Conservation (phyloP, 2,329 filamentous ascomycete species). For the Colletotrichum incanum region DNA sequence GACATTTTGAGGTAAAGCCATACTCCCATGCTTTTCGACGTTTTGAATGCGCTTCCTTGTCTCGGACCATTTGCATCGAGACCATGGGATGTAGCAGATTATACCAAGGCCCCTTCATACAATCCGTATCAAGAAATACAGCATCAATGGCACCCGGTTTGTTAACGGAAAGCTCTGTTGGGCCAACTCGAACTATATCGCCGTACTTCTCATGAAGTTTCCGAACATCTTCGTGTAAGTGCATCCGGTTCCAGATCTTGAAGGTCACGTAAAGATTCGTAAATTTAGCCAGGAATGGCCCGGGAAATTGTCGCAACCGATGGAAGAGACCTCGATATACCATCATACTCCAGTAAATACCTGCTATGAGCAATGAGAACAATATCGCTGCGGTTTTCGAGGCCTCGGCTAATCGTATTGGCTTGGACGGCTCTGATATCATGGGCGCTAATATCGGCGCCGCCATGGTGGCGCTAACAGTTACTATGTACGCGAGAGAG, state of each 20-base stretch:
- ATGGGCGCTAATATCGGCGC: background rate
- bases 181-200: constrained; percentile 51
- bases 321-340: constrained; percentile 47
- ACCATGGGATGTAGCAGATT: constrained; percentile 49
- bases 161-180: constrained; percentile 52
- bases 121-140: constrained; percentile 49
- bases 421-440: background rate
- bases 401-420: background rate
- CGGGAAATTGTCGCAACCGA: constrained; percentile 47
- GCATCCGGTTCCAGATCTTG: constrained; percentile 44
- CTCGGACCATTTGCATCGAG: constrained; percentile 51
- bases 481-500: background rate
- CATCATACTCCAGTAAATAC: constrained; percentile 44
- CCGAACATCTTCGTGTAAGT: constrained; percentile 47
- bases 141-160: constrained; percentile 48
- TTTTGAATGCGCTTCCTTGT: constrained; percentile 49
- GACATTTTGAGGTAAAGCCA: constrained; percentile 51
- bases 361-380: constrained; percentile 19
- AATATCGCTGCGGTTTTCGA: background rate
- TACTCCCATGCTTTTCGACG: constrained; percentile 54
- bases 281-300: constrained; percentile 47
- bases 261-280: constrained; percentile 46
- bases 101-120: constrained; percentile 54
- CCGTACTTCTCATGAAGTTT: constrained; percentile 50
- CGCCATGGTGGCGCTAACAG: background rate